phyloP scores from a whole-genome alignment of 1,139 yeast species.

The Saccharomyces hybrid region DNA sequence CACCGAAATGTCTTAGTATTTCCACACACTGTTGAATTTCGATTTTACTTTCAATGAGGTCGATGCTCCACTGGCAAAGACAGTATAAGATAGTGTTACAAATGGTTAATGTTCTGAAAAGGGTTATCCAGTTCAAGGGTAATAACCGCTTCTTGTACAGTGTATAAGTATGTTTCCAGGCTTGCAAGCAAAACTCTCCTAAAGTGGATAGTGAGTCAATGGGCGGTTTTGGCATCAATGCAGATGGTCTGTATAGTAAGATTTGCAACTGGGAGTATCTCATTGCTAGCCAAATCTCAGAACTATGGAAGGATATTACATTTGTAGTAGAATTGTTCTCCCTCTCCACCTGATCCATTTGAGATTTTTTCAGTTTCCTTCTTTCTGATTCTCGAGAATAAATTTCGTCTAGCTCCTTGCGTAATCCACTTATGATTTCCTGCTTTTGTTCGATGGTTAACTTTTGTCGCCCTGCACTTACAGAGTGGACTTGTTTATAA shows the following conservation, averaged over 20 bases:
- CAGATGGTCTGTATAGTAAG: conserved; percentile 42
- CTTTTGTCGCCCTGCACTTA: conserved; percentile 30
- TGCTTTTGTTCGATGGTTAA: conserved; percentile 29
- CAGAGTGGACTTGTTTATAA: conserved; percentile 38
- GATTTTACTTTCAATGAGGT: conserved; percentile 38
- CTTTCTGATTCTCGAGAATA: conserved; percentile 26
- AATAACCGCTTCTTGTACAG: conserved; percentile 38
- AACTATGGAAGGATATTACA: conserved; percentile 35
- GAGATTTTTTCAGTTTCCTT: conserved; percentile 17
- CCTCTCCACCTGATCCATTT: conserved; percentile 7
- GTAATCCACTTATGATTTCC: conserved; percentile 29
- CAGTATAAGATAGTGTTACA: conserved; percentile 43
- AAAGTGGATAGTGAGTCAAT: conserved; percentile 34
- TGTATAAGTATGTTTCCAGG: conserved; percentile 38
- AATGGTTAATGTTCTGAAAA: conserved; percentile 39
- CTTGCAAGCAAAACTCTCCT: conserved; percentile 38
- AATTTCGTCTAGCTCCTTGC: conserved; percentile 40
- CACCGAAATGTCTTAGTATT: conserved; percentile 40
- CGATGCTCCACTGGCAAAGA: conserved; percentile 40
- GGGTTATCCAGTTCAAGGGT: conserved; percentile 45
- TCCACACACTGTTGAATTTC: conserved; percentile 42
- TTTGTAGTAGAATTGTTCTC: conserved; percentile 6
- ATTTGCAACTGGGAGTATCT: conserved; percentile 41
- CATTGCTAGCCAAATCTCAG: conserved; percentile 42
- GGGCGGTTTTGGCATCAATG: conserved; percentile 39